Evolutionary conservation across 148 eudicot genomes (phyloP).

Genomic region (Rhododendron henanense): DNA sequence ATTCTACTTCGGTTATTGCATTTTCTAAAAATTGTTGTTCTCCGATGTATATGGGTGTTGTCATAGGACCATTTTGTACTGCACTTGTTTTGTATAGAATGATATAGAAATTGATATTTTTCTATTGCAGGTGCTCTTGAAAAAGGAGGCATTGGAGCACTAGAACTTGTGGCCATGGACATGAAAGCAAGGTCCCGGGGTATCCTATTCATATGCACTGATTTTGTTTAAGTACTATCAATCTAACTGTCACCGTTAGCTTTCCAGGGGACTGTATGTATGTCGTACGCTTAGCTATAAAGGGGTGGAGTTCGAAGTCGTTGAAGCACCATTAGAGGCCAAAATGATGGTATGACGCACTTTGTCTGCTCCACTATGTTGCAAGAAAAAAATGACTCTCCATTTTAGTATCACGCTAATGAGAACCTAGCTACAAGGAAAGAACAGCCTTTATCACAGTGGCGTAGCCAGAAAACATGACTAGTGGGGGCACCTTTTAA

Average conservation of each 20-base stretch:
- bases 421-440: background rate
- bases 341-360: conserved; percentile 63
- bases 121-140: conserved; percentile 68
- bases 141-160: conserved; percentile 99
- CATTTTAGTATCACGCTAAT: background rate
- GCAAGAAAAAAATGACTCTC: background rate
- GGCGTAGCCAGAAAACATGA: too few species aligned
- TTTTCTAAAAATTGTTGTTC: background rate
- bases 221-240: conserved; percentile 4
- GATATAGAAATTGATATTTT: background rate
- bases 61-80: background rate
- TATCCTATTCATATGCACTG: background rate
- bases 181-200: conserved; percentile 92
- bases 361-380: background rate
- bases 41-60: background rate
- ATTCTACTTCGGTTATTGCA: background rate
- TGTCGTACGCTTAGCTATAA: conserved; percentile 94
- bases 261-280: conserved; percentile 90
- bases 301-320: conserved; percentile 93
- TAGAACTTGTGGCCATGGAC: conserved; percentile 99
- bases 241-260: background rate
- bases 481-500: too few species aligned
- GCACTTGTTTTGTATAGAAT: background rate
- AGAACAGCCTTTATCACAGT: background rate
- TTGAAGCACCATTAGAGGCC: conserved; percentile 80